Evolutionary conservation across 768 basidiomycete species (phyloP).

Genomic region (Kondoa subrosea): DNA sequence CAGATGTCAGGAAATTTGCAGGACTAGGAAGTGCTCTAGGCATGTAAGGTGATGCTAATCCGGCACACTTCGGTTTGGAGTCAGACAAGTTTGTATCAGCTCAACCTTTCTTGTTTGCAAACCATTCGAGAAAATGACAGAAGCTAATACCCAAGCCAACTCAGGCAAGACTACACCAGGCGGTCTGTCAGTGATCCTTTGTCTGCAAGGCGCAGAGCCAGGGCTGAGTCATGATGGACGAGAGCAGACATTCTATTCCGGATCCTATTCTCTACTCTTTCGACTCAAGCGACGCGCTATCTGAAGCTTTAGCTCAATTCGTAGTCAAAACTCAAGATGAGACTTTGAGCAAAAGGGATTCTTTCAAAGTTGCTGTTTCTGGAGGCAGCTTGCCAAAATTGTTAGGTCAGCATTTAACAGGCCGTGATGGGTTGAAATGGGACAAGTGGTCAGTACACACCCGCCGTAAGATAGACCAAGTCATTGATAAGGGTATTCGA

Average conservation of each 20-base stretch:
- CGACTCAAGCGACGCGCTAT: slow-evolving; percentile 41
- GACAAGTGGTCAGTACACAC: slow-evolving; percentile 85
- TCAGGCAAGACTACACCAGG: background rate
- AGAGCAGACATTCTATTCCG: slow-evolving; percentile 35
- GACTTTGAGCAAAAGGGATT: slow-evolving; percentile 68
- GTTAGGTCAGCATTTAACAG: slow-evolving; percentile 42
- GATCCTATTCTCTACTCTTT: slow-evolving; percentile 58
- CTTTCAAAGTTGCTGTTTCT: slow-evolving; percentile 82
- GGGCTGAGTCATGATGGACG: background rate
- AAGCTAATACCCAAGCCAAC: background rate
- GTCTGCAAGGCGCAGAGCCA: background rate
- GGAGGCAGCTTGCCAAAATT: slow-evolving; percentile 75
- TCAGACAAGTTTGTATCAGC: too few species aligned
- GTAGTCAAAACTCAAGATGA: slow-evolving; percentile 76
- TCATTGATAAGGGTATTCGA: background rate
- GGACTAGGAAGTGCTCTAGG: too few species aligned
- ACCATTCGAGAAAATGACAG: background rate
- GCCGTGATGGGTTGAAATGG: slow-evolving; percentile 63
- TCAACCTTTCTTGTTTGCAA: background rate
- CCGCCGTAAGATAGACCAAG: slow-evolving; percentile 20
- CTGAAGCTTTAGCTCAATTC: slow-evolving; percentile 56
- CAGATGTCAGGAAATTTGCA: too few species aligned
- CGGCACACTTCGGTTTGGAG: too few species aligned
- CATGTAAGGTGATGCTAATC: too few species aligned
- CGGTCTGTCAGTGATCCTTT: background rate